Evolutionary conservation across 1,139 yeast genomes (phyloP).

Genomic region (Geotrichum histeridarum): DNA sequence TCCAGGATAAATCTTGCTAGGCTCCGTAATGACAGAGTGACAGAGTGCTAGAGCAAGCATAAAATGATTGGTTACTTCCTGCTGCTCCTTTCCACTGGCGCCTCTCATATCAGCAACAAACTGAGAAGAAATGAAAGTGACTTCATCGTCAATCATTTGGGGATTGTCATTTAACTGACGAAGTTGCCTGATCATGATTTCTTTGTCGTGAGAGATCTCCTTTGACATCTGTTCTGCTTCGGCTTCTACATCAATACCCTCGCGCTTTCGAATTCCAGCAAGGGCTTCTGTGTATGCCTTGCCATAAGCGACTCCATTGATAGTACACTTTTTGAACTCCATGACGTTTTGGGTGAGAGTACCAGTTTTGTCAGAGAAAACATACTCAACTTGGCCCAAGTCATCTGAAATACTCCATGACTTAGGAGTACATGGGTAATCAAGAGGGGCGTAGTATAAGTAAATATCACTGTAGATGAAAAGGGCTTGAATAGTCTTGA

Average conservation of each 20-base stretch:
- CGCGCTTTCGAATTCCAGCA: conserved; percentile 83
- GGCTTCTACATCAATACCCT: conserved; percentile 70
- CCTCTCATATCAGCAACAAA: conserved; percentile 43
- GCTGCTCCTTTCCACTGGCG: conserved; percentile 49
- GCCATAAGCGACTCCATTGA: conserved; percentile 82
- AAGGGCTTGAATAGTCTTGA: conserved; percentile 86
- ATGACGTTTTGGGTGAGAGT: conserved; percentile 93
- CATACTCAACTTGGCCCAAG: conserved; percentile 91
- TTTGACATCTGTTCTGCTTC: conserved; percentile 54
- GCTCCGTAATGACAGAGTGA: conserved; percentile 83
- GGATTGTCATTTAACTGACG: conserved; percentile 47
- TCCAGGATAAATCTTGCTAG: conserved; percentile 45
- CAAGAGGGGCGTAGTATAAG: conserved; percentile 78
- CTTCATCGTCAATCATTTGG: conserved; percentile 55
- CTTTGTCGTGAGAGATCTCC: conserved; percentile 54
- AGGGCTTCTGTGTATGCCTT: conserved; percentile 93
- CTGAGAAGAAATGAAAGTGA: conserved; percentile 77
- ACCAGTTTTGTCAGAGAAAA: conserved; percentile 95
- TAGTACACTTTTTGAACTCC: conserved; percentile 92
- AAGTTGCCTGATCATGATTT: conserved; percentile 57
- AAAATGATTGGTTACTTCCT: conserved; percentile 54
- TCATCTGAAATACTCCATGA: conserved; percentile 97
- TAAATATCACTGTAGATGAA: conserved; percentile 81
- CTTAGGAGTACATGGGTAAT: conserved; percentile 93
- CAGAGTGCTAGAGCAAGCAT: conserved; percentile 82